Evolutionary conservation across 441 rosid genomes (phyloP).

Genomic region (Melastoma candidum): DNA sequence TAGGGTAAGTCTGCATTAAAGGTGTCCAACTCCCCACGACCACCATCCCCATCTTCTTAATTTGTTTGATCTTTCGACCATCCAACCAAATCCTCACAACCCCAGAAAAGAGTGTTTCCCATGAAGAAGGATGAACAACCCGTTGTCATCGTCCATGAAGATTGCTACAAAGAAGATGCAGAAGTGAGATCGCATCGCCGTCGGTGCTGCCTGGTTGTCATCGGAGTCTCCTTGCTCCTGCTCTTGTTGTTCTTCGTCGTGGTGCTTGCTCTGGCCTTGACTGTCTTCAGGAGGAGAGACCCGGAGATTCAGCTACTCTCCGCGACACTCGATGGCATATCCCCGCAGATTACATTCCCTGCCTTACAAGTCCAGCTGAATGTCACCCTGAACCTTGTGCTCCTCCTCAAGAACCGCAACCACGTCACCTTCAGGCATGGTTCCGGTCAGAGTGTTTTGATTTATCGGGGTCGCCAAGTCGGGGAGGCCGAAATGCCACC

Average conservation of each 20-base stretch:
- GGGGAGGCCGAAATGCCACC: constrained; percentile 45
- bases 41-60: too few species aligned
- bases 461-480: constrained; percentile 22
- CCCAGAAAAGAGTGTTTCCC: too few species aligned
- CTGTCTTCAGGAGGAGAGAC: constrained; percentile 40
- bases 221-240: constrained; percentile 11
- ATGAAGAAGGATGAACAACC: too few species aligned
- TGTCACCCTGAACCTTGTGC: constrained; percentile 34
- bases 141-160: too few species aligned
- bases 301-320: constrained; percentile 24
- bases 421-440: constrained; percentile 46
- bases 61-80: too few species aligned
- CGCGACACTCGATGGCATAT: constrained; percentile 18
- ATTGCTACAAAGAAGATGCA: too few species aligned
- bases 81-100: too few species aligned
- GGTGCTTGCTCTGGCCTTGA: constrained; percentile 31
- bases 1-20: too few species aligned
- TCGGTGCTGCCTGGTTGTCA: neutral
- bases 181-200: too few species aligned
- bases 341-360: too few species aligned
- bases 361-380: constrained; percentile 26
- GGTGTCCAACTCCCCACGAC: too few species aligned
- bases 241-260: constrained; percentile 18
- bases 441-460: constrained; percentile 28
- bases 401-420: constrained; percentile 42